phyloP scores from a whole-genome alignment of 192 early-diverging fungal species.

The Umbelopsis sp. region DNA sequence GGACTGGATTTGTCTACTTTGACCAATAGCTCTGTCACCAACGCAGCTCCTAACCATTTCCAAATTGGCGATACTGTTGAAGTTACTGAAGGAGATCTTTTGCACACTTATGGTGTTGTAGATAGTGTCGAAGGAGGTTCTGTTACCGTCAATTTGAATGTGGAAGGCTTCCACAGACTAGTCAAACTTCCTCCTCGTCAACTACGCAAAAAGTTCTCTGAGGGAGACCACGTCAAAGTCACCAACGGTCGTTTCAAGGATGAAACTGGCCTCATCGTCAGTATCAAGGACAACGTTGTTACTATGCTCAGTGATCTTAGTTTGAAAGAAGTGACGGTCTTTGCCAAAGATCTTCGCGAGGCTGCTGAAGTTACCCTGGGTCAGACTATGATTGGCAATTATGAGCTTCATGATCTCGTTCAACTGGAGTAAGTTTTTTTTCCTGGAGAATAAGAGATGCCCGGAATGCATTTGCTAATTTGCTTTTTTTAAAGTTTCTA shows the following conservation, averaged over 20 bases:
- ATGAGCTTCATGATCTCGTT: conserved; percentile 90
- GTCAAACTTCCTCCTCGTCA: conserved; percentile 67
- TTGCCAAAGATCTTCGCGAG: conserved; percentile 85
- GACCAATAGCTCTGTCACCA: conserved; percentile 51
- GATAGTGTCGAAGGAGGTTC: conserved; percentile 71
- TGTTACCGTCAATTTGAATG: conserved; percentile 70
- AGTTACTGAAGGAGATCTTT: conserved; percentile 83
- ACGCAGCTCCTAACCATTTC: conserved; percentile 57
- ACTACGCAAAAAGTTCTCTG: conserved; percentile 86
- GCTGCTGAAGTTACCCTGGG: conserved; percentile 72
- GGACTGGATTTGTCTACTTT: conserved; percentile 34
- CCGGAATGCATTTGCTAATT: conserved; percentile 17
- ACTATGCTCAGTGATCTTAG: conserved; percentile 79
- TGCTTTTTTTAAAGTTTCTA: conserved; percentile 47
- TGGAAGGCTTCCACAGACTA: conserved; percentile 56
- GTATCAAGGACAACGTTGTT: conserved; percentile 77
- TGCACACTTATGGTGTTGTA: conserved; percentile 77
- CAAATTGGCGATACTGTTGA: conserved; percentile 86
- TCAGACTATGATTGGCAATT: conserved; percentile 61
- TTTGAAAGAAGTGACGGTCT: conserved; percentile 77
- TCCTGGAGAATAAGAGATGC: background rate
- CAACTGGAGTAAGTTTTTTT: conserved; percentile 63
- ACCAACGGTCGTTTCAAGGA: conserved; percentile 82
- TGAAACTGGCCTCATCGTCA: conserved; percentile 88
- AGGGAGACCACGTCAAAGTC: conserved; percentile 95